Conservation (phyloP, 768 basidiomycete genomes). For the Lactarius sanguifluus region DNA sequence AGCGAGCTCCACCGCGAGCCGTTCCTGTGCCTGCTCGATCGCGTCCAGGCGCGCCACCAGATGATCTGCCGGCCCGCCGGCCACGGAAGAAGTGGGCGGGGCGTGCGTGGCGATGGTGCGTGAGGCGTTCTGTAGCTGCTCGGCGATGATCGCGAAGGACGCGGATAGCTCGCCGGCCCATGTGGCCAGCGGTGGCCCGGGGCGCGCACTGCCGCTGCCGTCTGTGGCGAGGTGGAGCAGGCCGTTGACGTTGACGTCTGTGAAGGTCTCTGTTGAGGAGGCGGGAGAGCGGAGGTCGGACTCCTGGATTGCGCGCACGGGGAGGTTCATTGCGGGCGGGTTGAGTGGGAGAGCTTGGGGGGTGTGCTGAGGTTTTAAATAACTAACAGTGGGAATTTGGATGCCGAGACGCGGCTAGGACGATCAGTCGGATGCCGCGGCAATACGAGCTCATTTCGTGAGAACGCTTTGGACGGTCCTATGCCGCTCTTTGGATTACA, state of each 20-base stretch:
- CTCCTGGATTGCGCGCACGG: neutral
- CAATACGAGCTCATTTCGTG: neutral
- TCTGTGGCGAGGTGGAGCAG: neutral
- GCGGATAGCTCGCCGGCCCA: constrained; percentile 33
- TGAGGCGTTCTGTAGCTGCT: constrained; percentile 44
- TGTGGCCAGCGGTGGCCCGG: neutral
- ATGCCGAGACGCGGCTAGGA: no score
- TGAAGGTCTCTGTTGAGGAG: constrained; percentile 16
- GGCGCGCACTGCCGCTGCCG: neutral
- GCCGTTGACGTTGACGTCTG: neutral
- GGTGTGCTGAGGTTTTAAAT: no score
- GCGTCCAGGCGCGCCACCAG: constrained; percentile 32
- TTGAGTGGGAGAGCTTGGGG: neutral
- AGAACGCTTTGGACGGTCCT: neutral
- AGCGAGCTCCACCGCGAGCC: constrained; percentile 37
- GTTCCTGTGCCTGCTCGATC: constrained; percentile 39
- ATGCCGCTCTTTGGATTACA: no score
- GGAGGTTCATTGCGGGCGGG: neutral
- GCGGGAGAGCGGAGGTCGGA: neutral
- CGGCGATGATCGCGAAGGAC: constrained; percentile 43
- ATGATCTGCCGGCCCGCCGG: no score
- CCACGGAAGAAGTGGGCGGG: constrained; percentile 19
- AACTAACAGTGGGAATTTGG: no score
- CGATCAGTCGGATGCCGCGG: neutral
- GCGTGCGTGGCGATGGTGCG: constrained; percentile 39